Conservation (phyloP, 805 yeast genomes). For the Teunomyces kruisii region DNA sequence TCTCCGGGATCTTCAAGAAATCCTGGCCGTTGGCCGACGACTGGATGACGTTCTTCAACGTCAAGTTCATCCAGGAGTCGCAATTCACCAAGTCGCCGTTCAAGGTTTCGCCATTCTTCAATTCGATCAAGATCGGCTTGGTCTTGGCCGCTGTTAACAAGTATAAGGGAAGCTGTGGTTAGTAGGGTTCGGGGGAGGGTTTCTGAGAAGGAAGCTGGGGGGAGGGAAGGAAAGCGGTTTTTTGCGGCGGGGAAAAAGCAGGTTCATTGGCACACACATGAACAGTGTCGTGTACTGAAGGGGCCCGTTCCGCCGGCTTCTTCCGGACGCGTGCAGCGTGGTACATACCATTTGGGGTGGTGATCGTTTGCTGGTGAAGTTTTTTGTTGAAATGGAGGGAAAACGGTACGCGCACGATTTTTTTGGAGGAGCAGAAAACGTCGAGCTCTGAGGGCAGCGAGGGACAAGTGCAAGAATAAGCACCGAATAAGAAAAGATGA, state of each 20-base stretch:
- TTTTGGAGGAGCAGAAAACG: too few species aligned
- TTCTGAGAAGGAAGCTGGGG: too few species aligned
- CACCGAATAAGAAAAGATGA: too few species aligned
- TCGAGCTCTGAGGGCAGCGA: too few species aligned
- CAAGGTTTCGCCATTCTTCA: slow-evolving; percentile 87
- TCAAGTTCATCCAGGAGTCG: slow-evolving; percentile 95
- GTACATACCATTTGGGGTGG: neutral
- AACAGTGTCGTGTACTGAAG: too few species aligned
- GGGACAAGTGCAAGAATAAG: too few species aligned
- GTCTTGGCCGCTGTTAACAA: slow-evolving; percentile 88
- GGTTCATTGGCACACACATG: neutral
- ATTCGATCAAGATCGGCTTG: slow-evolving; percentile 81
- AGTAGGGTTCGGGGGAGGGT: slow-evolving; percentile 2
- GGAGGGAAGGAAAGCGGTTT: too few species aligned
- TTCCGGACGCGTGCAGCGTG: neutral
- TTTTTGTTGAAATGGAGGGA: neutral
- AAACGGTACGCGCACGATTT: neutral
- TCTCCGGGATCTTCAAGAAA: slow-evolving; percentile 64
- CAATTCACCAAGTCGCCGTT: slow-evolving; percentile 83
- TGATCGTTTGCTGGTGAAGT: neutral
- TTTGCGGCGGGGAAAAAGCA: neutral
- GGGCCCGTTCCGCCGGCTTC: neutral
- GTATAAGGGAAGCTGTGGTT: slow-evolving; percentile 77
- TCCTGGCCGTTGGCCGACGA: slow-evolving; percentile 60
- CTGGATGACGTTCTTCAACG: slow-evolving; percentile 73